Percentiles rank a stretch among this genome's conserved stretches.
These are phyloP conservation scores for Mesembryanthemum crystallinum DNA, from an alignment of 148 eudicot species.

Conservation along the genomic window DNA sequence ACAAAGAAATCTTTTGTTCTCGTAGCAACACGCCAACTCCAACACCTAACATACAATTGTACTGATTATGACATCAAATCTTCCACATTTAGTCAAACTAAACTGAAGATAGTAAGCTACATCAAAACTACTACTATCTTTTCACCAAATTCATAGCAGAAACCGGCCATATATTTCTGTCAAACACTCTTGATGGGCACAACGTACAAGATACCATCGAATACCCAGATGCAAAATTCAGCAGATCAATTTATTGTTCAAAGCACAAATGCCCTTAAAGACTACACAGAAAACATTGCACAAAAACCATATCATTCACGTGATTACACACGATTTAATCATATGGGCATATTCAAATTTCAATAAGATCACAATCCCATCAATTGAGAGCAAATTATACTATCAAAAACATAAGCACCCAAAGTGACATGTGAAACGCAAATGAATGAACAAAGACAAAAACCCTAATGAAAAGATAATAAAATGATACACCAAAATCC, in stretches of 20 bases:
- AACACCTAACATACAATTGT: too few species aligned
- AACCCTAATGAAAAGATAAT: not conserved
- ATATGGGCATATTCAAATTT: not conserved
- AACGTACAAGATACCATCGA: not conserved
- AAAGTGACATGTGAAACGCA: not conserved
- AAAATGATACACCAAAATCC: not conserved
- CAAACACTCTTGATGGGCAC: not conserved
- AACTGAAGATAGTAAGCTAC: too few species aligned
- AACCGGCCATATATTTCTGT: not conserved
- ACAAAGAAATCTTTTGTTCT: not conserved
- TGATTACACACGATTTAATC: not conserved
- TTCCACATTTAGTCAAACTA: not conserved
- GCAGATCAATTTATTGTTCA: not conserved
- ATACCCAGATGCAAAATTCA: not conserved
- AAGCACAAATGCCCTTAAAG: not conserved
- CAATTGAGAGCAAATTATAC: not conserved
- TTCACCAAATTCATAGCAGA: not conserved
- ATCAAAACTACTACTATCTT: not conserved
- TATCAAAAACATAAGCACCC: not conserved
- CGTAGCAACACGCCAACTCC: not conserved
- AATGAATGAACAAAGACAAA: constrained; percentile 5
- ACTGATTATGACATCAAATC: not conserved
- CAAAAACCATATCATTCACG: not conserved
- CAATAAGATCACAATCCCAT: not conserved
- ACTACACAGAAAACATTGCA: not conserved